These are phyloP conservation scores for Solanum aculeatissimum DNA, from an alignment of 305 asterid species.

Conservation along the genomic window DNA sequence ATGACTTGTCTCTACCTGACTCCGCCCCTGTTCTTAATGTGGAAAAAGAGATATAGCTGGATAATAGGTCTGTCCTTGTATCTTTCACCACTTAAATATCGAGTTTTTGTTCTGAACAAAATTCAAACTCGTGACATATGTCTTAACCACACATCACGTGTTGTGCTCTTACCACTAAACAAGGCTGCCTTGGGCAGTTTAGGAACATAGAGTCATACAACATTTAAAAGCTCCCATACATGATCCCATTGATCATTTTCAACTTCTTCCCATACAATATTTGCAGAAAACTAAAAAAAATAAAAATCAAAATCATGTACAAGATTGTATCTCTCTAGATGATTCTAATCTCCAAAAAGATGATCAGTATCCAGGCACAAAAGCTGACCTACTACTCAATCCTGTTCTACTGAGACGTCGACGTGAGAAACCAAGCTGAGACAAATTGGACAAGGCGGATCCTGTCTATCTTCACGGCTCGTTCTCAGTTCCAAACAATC, in stretches of 20 bases:
- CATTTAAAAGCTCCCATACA: background rate
- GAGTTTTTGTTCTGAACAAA: background rate
- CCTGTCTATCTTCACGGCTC: slow-evolving; percentile 39
- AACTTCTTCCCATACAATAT: background rate
- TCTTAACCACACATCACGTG: background rate
- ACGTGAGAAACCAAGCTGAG: background rate
- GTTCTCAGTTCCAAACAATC: slow-evolving; percentile 79
- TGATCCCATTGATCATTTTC: background rate
- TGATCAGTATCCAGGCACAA: background rate
- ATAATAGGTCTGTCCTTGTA: background rate
- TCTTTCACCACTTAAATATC: background rate
- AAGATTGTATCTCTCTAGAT: background rate
- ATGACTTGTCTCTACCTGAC: background rate
- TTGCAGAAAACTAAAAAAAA: background rate
- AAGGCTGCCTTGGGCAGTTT: background rate
- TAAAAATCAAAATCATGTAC: background rate
- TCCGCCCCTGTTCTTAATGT: background rate
- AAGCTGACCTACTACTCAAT: background rate
- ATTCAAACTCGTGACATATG: background rate
- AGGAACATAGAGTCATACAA: background rate
- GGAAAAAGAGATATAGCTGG: background rate
- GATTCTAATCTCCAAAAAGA: background rate
- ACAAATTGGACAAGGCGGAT: slow-evolving; percentile 64
- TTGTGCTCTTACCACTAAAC: background rate
- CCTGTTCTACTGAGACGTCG: background rate